Evolutionary conservation across 352 stramenopile genomes (phyloP), one percentile per base, ranked within the genome.

Genomic region (Globisporangium abappressorium): DNA sequence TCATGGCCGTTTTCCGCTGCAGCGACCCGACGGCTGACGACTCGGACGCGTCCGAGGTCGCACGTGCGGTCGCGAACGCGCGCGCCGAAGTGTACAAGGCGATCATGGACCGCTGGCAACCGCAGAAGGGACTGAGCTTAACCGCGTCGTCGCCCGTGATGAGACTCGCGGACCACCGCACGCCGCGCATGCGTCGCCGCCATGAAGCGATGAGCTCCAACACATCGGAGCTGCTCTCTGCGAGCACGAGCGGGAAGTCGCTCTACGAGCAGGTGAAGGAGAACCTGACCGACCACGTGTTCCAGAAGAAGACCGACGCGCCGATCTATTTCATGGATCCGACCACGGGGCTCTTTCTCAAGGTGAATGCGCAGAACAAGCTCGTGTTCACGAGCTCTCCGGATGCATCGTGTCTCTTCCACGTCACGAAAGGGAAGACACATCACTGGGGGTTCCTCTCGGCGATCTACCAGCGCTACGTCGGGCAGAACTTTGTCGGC

Each of bases 381-480:
- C 72, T 94, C 38, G 79, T 88, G 56, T 80, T 94, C 51, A 92
- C 84, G 0, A 70, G 30, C 26, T 75, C 75, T 12, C 82, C 85
- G 2, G 85, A 90, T 34, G 76, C 80, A 0, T 85, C 83, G 38
- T 92, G 87, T 49, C 64, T 93, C n/a, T 94, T 94, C 66, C 74
- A 92, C 36, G 77, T 91, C 24, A 78, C 85, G 41, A 72, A 77
- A 20, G 85, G 87, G 14, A 93, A 93, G 57, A 90, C 83, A 0
- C 85, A 93, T 65, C 84, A 94, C 66, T 94, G 87, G 87, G 85
- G 85, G n/a, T 90, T 94, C 65, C 72, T 85, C 11, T 87, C 85
- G 20, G 80, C 66, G 9, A 69, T 84, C 41, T 80, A 82, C 24
- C 81, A 91, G 64, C 72, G 82, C 47, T 93, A 84, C 62, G 70